Evolutionary conservation across 345 rosid genomes (phyloP).

Genomic region (Populus ilicifolia): DNA sequence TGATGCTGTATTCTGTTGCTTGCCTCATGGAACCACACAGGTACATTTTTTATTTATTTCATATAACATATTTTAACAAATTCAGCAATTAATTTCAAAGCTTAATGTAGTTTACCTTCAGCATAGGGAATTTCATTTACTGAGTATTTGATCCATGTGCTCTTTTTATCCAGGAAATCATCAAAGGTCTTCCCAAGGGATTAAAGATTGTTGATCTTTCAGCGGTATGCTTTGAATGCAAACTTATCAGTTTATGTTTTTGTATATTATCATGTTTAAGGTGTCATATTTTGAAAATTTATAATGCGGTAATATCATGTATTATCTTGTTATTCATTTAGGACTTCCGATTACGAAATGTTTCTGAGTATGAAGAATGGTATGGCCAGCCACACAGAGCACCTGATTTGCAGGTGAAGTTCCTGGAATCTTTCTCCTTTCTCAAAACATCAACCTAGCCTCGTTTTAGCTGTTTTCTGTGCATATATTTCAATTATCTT

Average conservation of each 20-base stretch:
- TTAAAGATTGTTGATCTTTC: conserved; percentile 94
- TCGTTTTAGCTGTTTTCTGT: background rate
- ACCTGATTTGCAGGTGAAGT: conserved; percentile 68
- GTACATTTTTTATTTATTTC: conserved; percentile 29
- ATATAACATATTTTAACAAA: conserved; percentile 1
- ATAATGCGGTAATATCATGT: conserved; percentile 13
- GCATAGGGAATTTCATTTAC: background rate
- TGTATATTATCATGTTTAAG: background rate
- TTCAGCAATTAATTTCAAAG: background rate
- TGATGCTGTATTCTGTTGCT: conserved; percentile 94
- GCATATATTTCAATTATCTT: background rate
- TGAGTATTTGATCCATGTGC: background rate
- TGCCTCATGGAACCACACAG: conserved; percentile 98
- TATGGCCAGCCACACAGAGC: conserved; percentile 95
- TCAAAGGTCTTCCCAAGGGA: conserved; percentile 63
- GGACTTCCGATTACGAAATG: conserved; percentile 73
- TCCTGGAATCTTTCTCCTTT: background rate
- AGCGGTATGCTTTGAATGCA: conserved; percentile 52
- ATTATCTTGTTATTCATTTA: conserved; percentile 16
- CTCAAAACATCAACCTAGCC: background rate
- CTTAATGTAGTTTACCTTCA: background rate
- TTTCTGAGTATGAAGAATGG: conserved; percentile 89
- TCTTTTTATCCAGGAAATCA: conserved; percentile 57
- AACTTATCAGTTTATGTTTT: background rate
- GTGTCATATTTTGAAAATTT: background rate